These are phyloP conservation scores for Talaromyces wortmannii DNA, from an alignment of 495 filamentous ascomycete genomes.

Conservation along the genomic window DNA sequence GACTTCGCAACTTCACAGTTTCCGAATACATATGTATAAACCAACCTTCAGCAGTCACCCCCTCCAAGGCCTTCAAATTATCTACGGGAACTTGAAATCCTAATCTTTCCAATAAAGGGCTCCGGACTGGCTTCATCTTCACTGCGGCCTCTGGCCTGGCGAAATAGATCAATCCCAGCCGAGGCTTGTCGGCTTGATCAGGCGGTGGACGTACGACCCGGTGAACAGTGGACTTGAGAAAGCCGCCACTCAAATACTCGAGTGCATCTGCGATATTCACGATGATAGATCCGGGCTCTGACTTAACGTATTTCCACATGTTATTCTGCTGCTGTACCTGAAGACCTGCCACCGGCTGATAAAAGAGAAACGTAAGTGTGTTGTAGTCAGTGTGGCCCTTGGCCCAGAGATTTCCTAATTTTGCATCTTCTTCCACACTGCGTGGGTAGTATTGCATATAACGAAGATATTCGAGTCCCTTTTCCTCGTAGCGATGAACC, in stretches of 20 bases:
- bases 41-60: constrained; percentile 2
- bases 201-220: constrained; percentile 39
- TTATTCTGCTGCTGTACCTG: constrained; percentile 29
- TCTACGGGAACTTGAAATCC: constrained; percentile 32
- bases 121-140: constrained; percentile 31
- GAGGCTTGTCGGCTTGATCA: constrained; percentile 39
- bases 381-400: constrained; percentile 49
- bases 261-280: constrained; percentile 44
- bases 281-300: constrained; percentile 28
- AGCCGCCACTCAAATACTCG: constrained; percentile 33
- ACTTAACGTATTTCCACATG: constrained; percentile 23
- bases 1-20: neutral
- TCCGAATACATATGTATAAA: neutral
- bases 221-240: constrained; percentile 40
- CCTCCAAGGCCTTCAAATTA: constrained; percentile 1
- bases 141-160: constrained; percentile 33
- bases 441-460: constrained; percentile 49
- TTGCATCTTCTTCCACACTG: constrained; percentile 35
- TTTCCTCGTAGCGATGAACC: constrained; percentile 41
- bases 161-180: constrained; percentile 45
- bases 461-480: constrained; percentile 39
- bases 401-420: constrained; percentile 30
- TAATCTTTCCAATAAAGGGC: constrained; percentile 38
- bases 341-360: constrained; percentile 48
- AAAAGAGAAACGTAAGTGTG: constrained; percentile 45